Evolutionary conservation across 129 eudicot species (phyloP), one percentile per base, ranked within the genome.

Genomic region (Escallonia rubra): DNA sequence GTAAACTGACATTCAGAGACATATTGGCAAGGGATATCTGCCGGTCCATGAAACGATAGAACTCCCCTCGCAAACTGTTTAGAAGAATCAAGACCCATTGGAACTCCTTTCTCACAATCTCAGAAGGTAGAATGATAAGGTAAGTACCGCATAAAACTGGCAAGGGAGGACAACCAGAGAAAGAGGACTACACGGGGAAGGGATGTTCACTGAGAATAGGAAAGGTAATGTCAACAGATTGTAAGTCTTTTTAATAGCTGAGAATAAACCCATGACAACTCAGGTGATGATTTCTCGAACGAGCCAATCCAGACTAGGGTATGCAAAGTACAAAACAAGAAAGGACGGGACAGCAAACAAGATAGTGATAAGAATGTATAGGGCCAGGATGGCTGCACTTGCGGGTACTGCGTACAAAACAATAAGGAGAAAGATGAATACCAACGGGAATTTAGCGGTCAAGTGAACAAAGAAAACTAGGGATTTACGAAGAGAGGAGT

Each of bases 261-360:
- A 6, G 10, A 46, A 46, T 46, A 46, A 46, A 46, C 10, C 50
- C 10, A 60, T 1, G 45, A 7, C 47, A 42, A n/a, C 34, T 72
- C 44, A 73, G 15, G 71, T 78, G 64, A 83, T 66, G 73, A 83
- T 83, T 70, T 83, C 88, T 64, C 85, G 72, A 13, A 83, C 80
- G 68, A 83, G 63, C 88, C 88, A 83, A 73, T 83, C 88, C 72
- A 83, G 81, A 67, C 88, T 75, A 38, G 88, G 88, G 76, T 76
- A 83, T 1, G 82, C 85, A 10, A 83, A 83, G 74, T 83, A 83
- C 59, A 83, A 81, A 48, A 83, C 80, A 64, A 83, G 88, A 63
- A 83, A 76, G 65, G 88, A 83, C 3, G 88, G 88, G 67, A 83
- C 43, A 54, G 88, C 88, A 76, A 83, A 83, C 61, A 83, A 65